These are phyloP conservation scores for Zalaria sp. DNA, from an alignment of 2,329 filamentous ascomycete species.

Conservation along the genomic window DNA sequence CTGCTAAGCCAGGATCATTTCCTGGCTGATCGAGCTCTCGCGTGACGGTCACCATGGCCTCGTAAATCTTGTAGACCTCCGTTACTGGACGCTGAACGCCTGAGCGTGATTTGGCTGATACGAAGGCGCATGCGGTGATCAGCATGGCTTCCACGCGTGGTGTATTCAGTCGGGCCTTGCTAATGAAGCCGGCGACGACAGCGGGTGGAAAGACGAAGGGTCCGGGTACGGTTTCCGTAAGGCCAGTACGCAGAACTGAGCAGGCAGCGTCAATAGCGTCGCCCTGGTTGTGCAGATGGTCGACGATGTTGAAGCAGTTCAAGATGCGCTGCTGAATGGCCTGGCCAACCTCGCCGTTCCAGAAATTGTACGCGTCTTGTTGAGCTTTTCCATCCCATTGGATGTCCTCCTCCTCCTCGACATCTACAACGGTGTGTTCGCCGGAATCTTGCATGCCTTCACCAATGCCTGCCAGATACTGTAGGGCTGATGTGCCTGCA, in stretches of 20 bases:
- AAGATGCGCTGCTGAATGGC: conserved; percentile 38
- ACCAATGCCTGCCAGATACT: conserved; percentile 56
- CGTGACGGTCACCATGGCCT: conserved; percentile 50
- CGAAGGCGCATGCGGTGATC: conserved; percentile 56
- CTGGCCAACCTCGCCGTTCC: conserved; percentile 34
- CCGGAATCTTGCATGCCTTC: conserved; percentile 53
- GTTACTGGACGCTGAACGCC: conserved; percentile 27
- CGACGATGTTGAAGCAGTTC: conserved; percentile 35
- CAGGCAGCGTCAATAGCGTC: conserved; percentile 63
- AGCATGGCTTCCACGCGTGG: conserved; percentile 56
- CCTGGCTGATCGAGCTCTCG: conserved; percentile 47
- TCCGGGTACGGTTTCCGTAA: conserved; percentile 58
- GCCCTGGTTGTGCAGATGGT: conserved; percentile 42
- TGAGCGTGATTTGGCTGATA: conserved; percentile 26
- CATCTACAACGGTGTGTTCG: conserved; percentile 51
- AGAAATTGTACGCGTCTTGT: conserved; percentile 25
- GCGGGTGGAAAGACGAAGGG: conserved; percentile 62
- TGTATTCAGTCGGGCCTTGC: conserved; percentile 40
- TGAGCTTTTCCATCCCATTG: background rate
- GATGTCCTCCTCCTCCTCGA: conserved; percentile 37
- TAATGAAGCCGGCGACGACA: conserved; percentile 49
- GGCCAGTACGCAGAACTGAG: conserved; percentile 57
- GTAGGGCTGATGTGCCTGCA: conserved; percentile 40
- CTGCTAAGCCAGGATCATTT: conserved; percentile 56
- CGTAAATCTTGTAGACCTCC: conserved; percentile 40